Percentiles rank a stretch among this genome's conserved stretches.
Evolutionary conservation across 2,329 filamentous ascomycete species (phyloP).

Genomic region (Colletotrichum nymphaeae): DNA sequence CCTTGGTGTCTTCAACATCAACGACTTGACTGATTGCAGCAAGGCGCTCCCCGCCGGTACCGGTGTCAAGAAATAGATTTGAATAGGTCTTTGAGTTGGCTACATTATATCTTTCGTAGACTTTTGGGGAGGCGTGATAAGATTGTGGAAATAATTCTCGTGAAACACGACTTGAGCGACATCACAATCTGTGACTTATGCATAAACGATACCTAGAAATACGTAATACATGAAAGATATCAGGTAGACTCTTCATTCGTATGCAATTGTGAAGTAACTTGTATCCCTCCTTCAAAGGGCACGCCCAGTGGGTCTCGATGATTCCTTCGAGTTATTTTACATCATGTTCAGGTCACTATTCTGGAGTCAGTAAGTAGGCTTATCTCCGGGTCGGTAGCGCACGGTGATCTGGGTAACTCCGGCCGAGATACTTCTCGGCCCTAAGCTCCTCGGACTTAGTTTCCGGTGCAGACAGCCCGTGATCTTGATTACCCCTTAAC

Average conservation of each 20-base stretch:
- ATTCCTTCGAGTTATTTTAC: no score
- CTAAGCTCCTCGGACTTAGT: neutral
- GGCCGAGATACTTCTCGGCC: neutral
- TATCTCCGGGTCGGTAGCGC: no score
- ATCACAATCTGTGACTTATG: neutral
- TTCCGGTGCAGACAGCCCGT: neutral
- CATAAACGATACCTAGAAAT: neutral
- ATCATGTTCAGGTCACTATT: no score
- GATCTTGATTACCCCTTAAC: no score
- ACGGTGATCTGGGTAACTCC: no score
- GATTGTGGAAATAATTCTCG: neutral
- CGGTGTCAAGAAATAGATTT: neutral
- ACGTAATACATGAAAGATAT: neutral
- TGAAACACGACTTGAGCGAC: neutral
- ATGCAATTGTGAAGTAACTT: no score
- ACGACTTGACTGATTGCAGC: conserved; percentile 66
- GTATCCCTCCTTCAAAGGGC: no score
- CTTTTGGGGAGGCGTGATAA: neutral
- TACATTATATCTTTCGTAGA: neutral
- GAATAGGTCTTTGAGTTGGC: neutral
- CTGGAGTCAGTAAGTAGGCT: neutral
- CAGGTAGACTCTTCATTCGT: no score
- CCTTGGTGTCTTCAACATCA: conserved; percentile 67
- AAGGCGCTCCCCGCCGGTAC: conserved; percentile 54
- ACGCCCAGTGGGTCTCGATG: no score